phyloP scores from a whole-genome alignment of 176 grass and related monocot species.

The Triticum turgidum region DNA sequence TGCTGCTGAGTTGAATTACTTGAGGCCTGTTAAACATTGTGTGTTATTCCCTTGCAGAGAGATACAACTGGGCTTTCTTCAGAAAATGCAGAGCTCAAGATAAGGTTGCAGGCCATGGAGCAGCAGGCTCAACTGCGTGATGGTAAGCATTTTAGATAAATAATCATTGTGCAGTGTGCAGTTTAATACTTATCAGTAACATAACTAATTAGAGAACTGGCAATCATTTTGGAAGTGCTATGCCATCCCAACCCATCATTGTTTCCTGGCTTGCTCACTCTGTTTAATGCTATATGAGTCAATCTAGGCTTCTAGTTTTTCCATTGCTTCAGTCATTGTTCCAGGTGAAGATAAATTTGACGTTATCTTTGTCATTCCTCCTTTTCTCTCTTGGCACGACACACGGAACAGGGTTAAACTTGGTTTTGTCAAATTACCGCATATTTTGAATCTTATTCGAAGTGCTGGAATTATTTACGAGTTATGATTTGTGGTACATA shows the following conservation, averaged over 20 bases:
- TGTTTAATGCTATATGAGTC: constrained; percentile 15
- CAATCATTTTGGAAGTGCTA: not conserved
- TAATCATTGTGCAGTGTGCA: constrained; percentile 2
- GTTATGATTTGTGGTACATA: not conserved
- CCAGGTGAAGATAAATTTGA: not conserved
- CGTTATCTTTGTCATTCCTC: not conserved
- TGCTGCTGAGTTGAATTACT: constrained; percentile 18
- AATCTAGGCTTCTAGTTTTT: not conserved
- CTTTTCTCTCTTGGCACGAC: not conserved
- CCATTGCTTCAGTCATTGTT: not conserved
- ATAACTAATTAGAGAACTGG: not conserved
- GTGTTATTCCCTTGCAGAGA: constrained; percentile 59
- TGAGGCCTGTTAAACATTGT: constrained; percentile 31
- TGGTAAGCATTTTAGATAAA: constrained; percentile 53
- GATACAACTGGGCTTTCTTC: constrained; percentile 91
- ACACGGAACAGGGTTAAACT: not conserved
- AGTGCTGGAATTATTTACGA: not conserved
- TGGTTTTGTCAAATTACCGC: not conserved
- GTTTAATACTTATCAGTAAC: constrained; percentile 1
- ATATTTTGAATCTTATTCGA: not conserved
- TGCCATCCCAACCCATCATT: not conserved
- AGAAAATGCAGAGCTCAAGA: constrained; percentile 97
- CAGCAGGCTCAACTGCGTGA: constrained; percentile 94
- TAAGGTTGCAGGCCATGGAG: constrained; percentile 97
- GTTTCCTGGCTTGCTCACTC: not conserved